Conservation (phyloP, 345 rosid species). For the Cochlearia excelsa region DNA sequence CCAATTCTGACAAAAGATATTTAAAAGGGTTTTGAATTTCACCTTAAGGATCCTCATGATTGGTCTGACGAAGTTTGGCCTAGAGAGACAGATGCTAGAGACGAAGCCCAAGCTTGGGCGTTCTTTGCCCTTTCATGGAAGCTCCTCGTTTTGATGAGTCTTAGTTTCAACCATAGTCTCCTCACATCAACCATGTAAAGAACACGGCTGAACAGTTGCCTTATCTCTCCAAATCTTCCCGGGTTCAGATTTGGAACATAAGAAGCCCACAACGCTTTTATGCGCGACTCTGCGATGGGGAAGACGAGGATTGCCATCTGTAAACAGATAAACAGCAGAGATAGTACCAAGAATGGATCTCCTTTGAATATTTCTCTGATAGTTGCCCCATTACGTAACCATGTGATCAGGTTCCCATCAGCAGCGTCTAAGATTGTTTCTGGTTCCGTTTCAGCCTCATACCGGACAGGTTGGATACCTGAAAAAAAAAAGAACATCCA, state of each 20-base stretch:
- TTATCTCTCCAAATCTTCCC: conserved; percentile 85
- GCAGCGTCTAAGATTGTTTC: conserved; percentile 15
- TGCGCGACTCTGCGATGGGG: conserved; percentile 46
- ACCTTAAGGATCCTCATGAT: not conserved
- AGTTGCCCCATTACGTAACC: conserved; percentile 37
- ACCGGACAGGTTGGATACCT: conserved; percentile 51
- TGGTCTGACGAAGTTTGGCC: conserved; percentile 62
- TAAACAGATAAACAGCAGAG: conserved; percentile 52
- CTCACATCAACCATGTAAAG: conserved; percentile 76
- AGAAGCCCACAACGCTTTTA: conserved; percentile 58
- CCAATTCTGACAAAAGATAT: too few relatives aligned
- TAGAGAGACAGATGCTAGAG: conserved; percentile 80
- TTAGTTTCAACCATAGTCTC: conserved; percentile 73
- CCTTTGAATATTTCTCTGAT: conserved; percentile 42
- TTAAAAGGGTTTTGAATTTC: not conserved
- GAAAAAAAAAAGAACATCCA: conserved; percentile 4
- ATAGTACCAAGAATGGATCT: conserved; percentile 61
- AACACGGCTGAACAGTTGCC: conserved; percentile 61
- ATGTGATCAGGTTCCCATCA: conserved; percentile 30
- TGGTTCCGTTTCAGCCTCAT: conserved; percentile 42
- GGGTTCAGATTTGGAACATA: conserved; percentile 64
- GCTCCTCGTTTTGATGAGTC: conserved; percentile 67
- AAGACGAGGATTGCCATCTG: conserved; percentile 44
- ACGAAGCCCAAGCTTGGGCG: conserved; percentile 88
- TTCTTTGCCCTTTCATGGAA: conserved; percentile 74